Evolutionary conservation across 768 basidiomycete species (phyloP).

Genomic region (Lentinula sp.): DNA sequence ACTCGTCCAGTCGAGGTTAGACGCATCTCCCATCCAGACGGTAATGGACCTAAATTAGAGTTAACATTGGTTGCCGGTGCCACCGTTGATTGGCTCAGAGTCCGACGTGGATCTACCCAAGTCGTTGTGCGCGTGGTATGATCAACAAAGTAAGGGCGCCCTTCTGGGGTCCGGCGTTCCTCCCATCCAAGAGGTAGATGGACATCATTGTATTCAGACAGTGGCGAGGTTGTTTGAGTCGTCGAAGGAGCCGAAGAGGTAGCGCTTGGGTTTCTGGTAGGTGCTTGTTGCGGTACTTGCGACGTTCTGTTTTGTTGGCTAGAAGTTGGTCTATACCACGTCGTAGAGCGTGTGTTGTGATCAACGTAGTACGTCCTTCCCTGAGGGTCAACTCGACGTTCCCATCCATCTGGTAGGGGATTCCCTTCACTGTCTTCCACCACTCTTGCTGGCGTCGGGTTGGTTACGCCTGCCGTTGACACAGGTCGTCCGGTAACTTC

Average conservation of each 20-base stretch:
- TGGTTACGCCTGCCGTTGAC: slow-evolving; percentile 14
- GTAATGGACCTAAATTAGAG: slow-evolving; percentile 72
- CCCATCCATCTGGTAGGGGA: slow-evolving; percentile 76
- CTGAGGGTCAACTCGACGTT: slow-evolving; percentile 68
- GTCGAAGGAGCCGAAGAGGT: slow-evolving; percentile 13
- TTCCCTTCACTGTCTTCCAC: slow-evolving; percentile 53
- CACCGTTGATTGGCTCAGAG: slow-evolving; percentile 40
- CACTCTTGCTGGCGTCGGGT: slow-evolving; percentile 10
- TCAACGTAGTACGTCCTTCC: slow-evolving; percentile 84
- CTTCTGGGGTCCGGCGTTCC: slow-evolving; percentile 85
- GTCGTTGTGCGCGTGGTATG: slow-evolving; percentile 85
- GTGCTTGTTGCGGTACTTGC: background rate
- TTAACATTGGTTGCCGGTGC: slow-evolving; percentile 39
- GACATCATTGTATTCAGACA: slow-evolving; percentile 47
- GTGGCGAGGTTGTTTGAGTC: slow-evolving; percentile 16
- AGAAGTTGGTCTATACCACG: slow-evolving; percentile 61
- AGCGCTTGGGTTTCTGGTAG: slow-evolving; percentile 5
- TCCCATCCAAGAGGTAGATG: slow-evolving; percentile 90
- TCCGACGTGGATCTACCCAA: slow-evolving; percentile 82
- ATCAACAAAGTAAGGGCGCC: slow-evolving; percentile 64
- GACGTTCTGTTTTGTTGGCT: slow-evolving; percentile 12
- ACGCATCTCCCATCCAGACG: slow-evolving; percentile 95
- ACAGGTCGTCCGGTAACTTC: slow-evolving; percentile 4
- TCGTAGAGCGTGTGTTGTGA: slow-evolving; percentile 74
- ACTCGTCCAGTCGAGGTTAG: slow-evolving; percentile 78